Base-by-base conservation (phyloP, 257 asterid species). In the Nicotiana obtusifolia region DNA sequence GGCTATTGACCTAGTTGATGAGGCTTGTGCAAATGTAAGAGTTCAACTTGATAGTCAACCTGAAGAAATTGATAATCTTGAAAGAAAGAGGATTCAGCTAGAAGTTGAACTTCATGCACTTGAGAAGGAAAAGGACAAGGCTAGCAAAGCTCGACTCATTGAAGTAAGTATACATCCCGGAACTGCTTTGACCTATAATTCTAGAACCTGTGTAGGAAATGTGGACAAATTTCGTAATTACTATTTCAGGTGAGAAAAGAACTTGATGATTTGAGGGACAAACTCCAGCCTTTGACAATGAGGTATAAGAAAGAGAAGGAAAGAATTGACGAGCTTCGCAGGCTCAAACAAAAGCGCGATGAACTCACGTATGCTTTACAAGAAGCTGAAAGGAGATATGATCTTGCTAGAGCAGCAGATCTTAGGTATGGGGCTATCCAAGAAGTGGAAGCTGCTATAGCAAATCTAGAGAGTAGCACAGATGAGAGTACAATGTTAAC, bases 371-470 rank as follows among this genome's bases (percentile, higher is more conserved):
- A 86, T n/a, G 92, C 97, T 20, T 78, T 94, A 54, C 95, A 93
- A 82, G 99, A 96, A 86, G 97, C 99, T 35, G 98, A 96, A 82
- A 90, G 98, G 88, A 83, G 99, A 82, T 94, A 91, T 10, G 98
- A 96, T 83, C 97, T 96, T 53, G 97, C 98, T 2, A 86, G 99
- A 80, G 97, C 97, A 20, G 98, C 98, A 4, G 98, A 96, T 84
- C 82, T 96, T 86, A 90, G 88, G 83, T 96, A 93, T 30, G 98
- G 98, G 59, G 98, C 93, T 0, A 93, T 96, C 28, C 94, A 93
- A 57, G 98, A 94, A 73, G 97, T 94, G 10, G 99, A 96, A 67
- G 44, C 91, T 17, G 97, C 97, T 1, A 92, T 93, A 35, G 86
- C 94, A 11, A 86, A 77, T 76, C 96, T 96, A 3, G 99, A 96